Evolutionary conservation across 306 rosid species (phyloP), one percentile per base, ranked within the genome.

Genomic region (Sphenostylis stenocarpa): DNA sequence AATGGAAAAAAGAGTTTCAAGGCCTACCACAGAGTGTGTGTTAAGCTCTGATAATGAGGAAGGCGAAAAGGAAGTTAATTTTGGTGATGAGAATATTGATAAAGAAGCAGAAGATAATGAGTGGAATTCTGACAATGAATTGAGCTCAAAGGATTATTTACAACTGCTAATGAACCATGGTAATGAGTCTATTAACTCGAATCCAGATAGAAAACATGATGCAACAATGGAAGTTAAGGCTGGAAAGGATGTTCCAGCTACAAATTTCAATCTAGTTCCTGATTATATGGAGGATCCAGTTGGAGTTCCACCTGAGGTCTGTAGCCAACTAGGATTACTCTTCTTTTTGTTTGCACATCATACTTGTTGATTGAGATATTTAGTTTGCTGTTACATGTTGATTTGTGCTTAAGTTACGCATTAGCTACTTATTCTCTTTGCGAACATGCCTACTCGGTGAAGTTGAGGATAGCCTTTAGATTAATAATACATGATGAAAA

Each of bases 301-400:
- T 75, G 92, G 89, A 66, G 90, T 95, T 83, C 98, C 96, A 70
- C 99, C 98, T 21, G 99, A 92, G 99, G 99, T 96, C 70, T 81
- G 86, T 56, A 45, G 38, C 63, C 78, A 62, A 31, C 51, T 23
- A 15, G 74, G 53, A 29, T 48, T 73, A 11, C 63, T 79, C 38
- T 72, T 7, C 43, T 53, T 16, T 28, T 64, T 14, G 71, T 71
- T 47, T 13, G 48, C 55, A 63, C 31, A 7, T 51, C 41, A 43
- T 33, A 61, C 21, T 72, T 81, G 75, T 68, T 64, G 70, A 75
- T 78, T 67, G 82, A 14, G 48, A 74, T 62, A 48, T 39, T 24
- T 56, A 73, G 45, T 48, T 77, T 36, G 3, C 5, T 19, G 28
- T 34, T 72, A 51, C 61, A 44, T 72, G 8, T 31, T 77, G 7